Conservation (phyloP, 768 basidiomycete species). For the Mycena leptocephala region DNA sequence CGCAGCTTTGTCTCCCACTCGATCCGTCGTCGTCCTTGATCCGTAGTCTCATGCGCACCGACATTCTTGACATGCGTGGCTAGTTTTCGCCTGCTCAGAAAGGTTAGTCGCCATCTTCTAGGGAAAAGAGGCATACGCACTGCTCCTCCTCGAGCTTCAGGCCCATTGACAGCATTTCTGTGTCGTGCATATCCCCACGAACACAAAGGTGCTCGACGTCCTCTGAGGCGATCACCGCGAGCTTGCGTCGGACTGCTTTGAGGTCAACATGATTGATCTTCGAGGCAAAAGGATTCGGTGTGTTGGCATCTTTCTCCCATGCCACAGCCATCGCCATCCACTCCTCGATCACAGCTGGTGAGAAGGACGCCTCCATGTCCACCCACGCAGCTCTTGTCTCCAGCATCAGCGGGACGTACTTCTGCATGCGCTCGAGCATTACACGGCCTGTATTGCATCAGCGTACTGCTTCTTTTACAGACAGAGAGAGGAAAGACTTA, state of each 20-base stretch:
- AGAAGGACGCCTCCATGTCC: slow-evolving; percentile 18
- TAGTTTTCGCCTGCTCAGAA: background rate
- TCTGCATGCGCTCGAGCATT: background rate
- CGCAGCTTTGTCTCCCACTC: too few relatives aligned
- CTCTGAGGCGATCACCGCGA: background rate
- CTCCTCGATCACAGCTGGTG: slow-evolving; percentile 41
- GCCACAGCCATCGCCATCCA: background rate
- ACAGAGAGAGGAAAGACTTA: too few relatives aligned
- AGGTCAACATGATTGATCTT: background rate
- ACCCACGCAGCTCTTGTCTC: background rate
- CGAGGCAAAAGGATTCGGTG: background rate
- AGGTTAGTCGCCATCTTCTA: background rate
- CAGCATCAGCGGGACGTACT: background rate
- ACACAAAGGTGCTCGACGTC: background rate
- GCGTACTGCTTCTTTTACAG: too few relatives aligned
- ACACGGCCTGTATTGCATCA: background rate
- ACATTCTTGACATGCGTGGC: background rate
- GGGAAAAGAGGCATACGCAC: background rate
- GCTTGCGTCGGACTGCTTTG: background rate
- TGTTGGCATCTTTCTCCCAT: background rate
- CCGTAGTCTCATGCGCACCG: background rate
- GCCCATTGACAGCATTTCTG: background rate
- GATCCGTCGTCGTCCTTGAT: background rate
- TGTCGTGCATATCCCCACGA: slow-evolving; percentile 10
- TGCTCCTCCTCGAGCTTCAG: background rate